phyloP scores from a whole-genome alignment of 140 eudicot genomes.

The Erigeron philadelphicus region DNA sequence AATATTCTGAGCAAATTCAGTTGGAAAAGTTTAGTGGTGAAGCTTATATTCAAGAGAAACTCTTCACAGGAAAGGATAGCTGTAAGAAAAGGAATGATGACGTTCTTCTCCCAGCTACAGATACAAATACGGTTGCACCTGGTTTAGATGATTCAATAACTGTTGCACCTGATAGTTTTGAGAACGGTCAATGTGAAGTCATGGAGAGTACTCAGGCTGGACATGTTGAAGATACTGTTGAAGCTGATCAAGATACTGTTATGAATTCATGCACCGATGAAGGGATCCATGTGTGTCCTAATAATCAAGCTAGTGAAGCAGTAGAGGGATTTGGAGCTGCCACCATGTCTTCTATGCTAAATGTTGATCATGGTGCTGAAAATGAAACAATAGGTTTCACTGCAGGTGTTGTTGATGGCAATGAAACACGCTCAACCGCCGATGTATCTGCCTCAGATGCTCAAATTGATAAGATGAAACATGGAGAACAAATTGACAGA shows the following conservation, averaged over 20 bases:
- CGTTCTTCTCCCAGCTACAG: conserved; percentile 18
- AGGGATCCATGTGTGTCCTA: conserved; percentile 11
- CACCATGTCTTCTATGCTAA: neutral
- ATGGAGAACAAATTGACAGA: neutral
- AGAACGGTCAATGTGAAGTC: conserved; percentile 39
- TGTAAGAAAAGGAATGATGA: conserved; percentile 27
- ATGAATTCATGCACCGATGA: conserved; percentile 20
- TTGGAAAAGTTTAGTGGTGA: conserved; percentile 24
- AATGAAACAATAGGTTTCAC: conserved; percentile 17
- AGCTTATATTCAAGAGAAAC: conserved; percentile 9
- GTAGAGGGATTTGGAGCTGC: conserved; percentile 7
- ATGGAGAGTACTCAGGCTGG: conserved; percentile 20
- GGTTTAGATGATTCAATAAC: conserved; percentile 33
- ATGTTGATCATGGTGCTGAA: conserved; percentile 14
- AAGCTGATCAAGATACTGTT: conserved; percentile 31
- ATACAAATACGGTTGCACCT: conserved; percentile 27
- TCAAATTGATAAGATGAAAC: neutral
- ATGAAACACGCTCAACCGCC: conserved; percentile 13
- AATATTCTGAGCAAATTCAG: conserved; percentile 22
- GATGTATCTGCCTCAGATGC: neutral
- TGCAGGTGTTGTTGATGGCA: conserved; percentile 19
- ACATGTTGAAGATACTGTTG: conserved; percentile 31
- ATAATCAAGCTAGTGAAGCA: conserved; percentile 23
- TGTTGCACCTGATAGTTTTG: conserved; percentile 69
- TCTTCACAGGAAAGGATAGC: conserved; percentile 25